Percentiles rank a stretch among this genome's conserved stretches.
These are phyloP conservation scores for Lagenaria siceraria DNA, from an alignment of 306 rosid genomes.

Conservation along the genomic window DNA sequence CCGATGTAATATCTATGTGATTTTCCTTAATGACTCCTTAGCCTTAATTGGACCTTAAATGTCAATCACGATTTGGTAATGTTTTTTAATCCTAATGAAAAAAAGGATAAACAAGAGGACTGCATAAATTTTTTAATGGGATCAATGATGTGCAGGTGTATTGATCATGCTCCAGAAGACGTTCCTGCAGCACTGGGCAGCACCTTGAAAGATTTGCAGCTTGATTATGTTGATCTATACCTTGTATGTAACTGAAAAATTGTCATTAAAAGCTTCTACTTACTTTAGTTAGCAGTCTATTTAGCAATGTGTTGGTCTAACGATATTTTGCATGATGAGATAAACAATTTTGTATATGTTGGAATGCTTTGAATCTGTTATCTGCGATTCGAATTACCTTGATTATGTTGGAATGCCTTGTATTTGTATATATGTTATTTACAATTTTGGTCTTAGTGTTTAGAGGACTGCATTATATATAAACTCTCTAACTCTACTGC, in stretches of 20 bases:
- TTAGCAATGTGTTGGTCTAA: background rate
- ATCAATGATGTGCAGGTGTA: constrained; percentile 9
- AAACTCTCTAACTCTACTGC: too few species aligned
- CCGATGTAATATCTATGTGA: background rate
- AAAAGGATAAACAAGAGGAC: background rate
- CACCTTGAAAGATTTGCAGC: constrained; percentile 68
- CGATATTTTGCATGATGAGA: background rate
- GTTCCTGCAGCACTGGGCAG: constrained; percentile 51
- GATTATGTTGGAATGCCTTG: too few species aligned
- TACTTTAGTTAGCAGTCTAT: background rate
- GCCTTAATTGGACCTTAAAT: background rate
- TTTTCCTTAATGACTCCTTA: background rate
- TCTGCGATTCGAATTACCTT: too few species aligned
- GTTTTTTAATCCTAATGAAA: too few species aligned
- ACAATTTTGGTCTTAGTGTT: too few species aligned
- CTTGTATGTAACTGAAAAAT: constrained; percentile 37
- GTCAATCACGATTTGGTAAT: too few species aligned
- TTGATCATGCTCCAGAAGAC: constrained; percentile 71
- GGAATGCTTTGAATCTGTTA: too few species aligned
- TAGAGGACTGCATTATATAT: too few species aligned
- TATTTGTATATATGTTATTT: too few species aligned
- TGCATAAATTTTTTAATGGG: too few species aligned
- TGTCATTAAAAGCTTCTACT: background rate
- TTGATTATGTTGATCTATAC: constrained; percentile 69
- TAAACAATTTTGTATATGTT: background rate